Conservation (phyloP, 208 protist genomes). For the Acanthamoeba triangularis region DNA sequence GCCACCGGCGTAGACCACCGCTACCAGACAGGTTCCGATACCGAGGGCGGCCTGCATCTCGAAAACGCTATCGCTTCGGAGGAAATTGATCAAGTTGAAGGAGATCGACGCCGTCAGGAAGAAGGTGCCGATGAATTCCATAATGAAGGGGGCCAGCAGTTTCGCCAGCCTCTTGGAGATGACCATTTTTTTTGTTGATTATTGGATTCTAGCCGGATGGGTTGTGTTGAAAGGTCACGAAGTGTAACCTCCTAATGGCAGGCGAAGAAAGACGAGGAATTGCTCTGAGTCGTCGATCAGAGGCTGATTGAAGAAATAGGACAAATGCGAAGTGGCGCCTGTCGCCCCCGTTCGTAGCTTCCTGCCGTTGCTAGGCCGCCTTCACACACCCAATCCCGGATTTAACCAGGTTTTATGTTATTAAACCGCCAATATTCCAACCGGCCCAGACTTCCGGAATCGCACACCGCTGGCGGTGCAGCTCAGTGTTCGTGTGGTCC, state of each 20-base stretch:
- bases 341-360: no score
- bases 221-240: neutral
- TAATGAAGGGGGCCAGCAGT: constrained; percentile 50
- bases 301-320: no score
- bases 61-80: constrained; percentile 62
- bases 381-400: no score
- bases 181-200: neutral
- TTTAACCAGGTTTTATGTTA: no score
- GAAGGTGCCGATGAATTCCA: constrained; percentile 76
- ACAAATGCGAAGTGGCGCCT: no score
- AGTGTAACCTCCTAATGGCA: no score
- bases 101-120: constrained; percentile 55
- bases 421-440: no score
- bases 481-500: neutral
- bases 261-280: no score
- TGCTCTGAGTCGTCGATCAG: no score
- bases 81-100: constrained; percentile 52
- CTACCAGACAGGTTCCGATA: constrained; percentile 44
- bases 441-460: neutral
- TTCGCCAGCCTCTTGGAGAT: constrained; percentile 26
- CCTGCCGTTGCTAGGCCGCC: no score
- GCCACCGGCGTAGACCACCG: constrained; percentile 49
- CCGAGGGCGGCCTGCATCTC: constrained; percentile 63
- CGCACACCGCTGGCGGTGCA: no score
- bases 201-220: neutral